Conservation (phyloP, 192 early-diverging fungal species). For the Dimargaris cristalligena region DNA sequence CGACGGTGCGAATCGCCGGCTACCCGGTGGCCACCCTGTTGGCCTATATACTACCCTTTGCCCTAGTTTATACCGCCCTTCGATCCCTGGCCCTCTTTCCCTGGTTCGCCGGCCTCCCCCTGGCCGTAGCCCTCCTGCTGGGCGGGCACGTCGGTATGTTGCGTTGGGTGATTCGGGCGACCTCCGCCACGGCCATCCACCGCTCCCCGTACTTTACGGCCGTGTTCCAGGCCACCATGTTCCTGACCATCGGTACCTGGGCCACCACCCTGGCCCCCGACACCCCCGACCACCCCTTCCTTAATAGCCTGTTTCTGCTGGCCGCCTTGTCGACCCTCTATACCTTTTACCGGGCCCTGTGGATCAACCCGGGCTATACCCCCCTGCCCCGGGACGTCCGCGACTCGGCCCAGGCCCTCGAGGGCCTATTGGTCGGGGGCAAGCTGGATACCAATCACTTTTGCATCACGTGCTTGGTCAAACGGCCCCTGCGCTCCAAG, state of each 20-base stretch:
- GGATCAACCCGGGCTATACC: conserved; percentile 67
- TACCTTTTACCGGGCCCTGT: conserved; percentile 56
- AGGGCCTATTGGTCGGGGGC: conserved; percentile 45
- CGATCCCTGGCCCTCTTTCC: conserved; percentile 40
- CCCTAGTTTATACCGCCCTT: conserved; percentile 39
- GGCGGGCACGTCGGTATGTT: conserved; percentile 39
- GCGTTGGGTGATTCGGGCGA: conserved; percentile 34
- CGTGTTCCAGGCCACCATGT: conserved; percentile 73
- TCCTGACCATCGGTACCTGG: conserved; percentile 56
- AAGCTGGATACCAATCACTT: conserved; percentile 60
- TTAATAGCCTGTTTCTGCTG: conserved; percentile 49
- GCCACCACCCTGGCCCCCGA: conserved; percentile 42
- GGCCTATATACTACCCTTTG: conserved; percentile 52
- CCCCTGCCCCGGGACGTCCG: conserved; percentile 27
- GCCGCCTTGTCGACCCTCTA: conserved; percentile 44
- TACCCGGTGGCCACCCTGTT: conserved; percentile 36
- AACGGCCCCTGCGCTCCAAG: conserved; percentile 77
- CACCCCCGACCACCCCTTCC: conserved; percentile 21
- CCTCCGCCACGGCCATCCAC: conserved; percentile 34
- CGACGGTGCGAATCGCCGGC: conserved; percentile 11
- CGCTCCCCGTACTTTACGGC: conserved; percentile 69
- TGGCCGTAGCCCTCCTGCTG: conserved; percentile 32
- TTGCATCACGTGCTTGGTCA: conserved; percentile 69
- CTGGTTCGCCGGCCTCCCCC: conserved; percentile 61
- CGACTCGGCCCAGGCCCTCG: conserved; percentile 18